phyloP scores from a whole-genome alignment of 192 early-diverging fungal species.

The Rhizophagus sp. region DNA sequence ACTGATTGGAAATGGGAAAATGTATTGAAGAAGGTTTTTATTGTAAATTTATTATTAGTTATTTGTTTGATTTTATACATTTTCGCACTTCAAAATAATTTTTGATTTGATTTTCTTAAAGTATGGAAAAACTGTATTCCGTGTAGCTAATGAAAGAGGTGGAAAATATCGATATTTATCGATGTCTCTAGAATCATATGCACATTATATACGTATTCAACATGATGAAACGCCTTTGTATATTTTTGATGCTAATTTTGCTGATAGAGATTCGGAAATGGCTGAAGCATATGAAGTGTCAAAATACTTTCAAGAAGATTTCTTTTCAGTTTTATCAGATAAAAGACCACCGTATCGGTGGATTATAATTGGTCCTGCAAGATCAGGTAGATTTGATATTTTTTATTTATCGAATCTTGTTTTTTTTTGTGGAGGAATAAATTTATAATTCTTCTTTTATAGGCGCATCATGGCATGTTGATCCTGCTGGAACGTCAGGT shows the following conservation, averaged over 20 bases:
- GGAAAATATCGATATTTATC: constrained; percentile 30
- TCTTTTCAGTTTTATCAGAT: constrained; percentile 37
- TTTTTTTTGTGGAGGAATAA: neutral
- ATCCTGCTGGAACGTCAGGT: constrained; percentile 48
- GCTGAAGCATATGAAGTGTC: constrained; percentile 41
- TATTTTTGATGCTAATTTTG: constrained; percentile 48
- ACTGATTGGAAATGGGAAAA: constrained; percentile 38
- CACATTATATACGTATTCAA: constrained; percentile 38
- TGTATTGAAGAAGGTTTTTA: constrained; percentile 29
- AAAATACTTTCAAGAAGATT: constrained; percentile 44
- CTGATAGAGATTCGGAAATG: constrained; percentile 37
- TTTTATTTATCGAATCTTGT: neutral
- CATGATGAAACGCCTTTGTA: constrained; percentile 47
- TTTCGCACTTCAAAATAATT: neutral
- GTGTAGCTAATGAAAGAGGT: constrained; percentile 41
- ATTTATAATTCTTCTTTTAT: neutral
- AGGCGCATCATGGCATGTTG: constrained; percentile 49
- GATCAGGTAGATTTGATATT: constrained; percentile 31
- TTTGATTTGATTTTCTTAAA: constrained; percentile 18
- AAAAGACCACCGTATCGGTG: constrained; percentile 45
- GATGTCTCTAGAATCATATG: constrained; percentile 38
- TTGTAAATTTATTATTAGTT: neutral
- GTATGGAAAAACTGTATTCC: constrained; percentile 38
- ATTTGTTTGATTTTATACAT: neutral
- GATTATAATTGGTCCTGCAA: constrained; percentile 47